These are phyloP conservation scores for Microglena sp. DNA, from an alignment of 139 green algal genomes.

Conservation along the genomic window DNA sequence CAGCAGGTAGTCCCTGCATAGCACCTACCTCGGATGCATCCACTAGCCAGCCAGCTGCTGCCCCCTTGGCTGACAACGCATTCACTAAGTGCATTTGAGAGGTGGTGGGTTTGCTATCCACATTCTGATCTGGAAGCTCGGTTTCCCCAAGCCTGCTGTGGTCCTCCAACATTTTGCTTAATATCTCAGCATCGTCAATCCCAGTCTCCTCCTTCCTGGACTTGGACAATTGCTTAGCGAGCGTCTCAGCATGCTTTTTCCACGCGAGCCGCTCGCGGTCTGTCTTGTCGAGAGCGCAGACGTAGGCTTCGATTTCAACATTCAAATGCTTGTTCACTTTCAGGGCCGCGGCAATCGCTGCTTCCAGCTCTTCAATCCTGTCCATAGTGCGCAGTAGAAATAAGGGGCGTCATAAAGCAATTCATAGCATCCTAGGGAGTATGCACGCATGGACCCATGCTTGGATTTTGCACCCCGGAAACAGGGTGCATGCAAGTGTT, in stretches of 20 bases:
- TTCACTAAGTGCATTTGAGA: not conserved
- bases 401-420: no score
- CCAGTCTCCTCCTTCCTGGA: not conserved
- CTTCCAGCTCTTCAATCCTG: constrained; percentile 28
- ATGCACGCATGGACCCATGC: no score
- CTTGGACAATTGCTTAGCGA: constrained; percentile 7
- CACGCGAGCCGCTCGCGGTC: constrained; percentile 32
- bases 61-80: not conserved
- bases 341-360: constrained; percentile 27
- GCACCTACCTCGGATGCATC: constrained; percentile 27
- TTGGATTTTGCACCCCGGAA: no score
- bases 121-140: no score
- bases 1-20: no score
- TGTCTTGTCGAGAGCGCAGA: constrained; percentile 9
- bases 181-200: not conserved
- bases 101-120: no score
- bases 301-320: constrained; percentile 20
- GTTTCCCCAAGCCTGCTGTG: no score
- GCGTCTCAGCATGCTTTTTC: constrained; percentile 20
- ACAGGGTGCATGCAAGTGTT: no score
- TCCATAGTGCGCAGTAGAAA: not conserved
- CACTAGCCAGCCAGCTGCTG: constrained; percentile 41
- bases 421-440: no score
- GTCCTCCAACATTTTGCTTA: no score
- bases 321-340: constrained; percentile 39